Percentiles rank a stretch among this genome's conserved stretches.
These are phyloP conservation scores for Chytriomyces confervae DNA, from an alignment of 192 early-diverging fungal genomes.

Conservation along the genomic window DNA sequence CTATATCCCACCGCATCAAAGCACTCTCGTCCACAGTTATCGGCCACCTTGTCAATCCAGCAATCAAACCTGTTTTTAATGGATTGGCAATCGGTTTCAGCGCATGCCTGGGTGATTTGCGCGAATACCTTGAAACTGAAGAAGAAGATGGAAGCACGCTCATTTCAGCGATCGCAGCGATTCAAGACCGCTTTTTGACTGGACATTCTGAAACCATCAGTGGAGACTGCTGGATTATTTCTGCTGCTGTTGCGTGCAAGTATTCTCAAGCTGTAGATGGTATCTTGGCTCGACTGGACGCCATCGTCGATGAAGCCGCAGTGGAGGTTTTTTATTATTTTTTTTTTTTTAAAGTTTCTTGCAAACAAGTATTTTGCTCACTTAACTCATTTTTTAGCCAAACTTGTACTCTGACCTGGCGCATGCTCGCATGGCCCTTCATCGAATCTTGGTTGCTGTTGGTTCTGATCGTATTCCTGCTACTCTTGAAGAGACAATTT, in stretches of 20 bases:
- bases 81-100: slow-evolving; percentile 1
- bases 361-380: not conserved
- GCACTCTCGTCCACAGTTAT: not conserved
- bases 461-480: not conserved
- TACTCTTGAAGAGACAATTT: not conserved
- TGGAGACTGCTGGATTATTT: slow-evolving; percentile 23
- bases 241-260: not conserved
- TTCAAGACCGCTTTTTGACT: not conserved
- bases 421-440: not conserved
- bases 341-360: not conserved
- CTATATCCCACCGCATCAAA: not conserved
- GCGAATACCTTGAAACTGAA: slow-evolving; percentile 7
- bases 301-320: not conserved
- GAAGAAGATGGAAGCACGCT: not conserved
- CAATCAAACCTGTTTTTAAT: not conserved
- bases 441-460: not conserved
- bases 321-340: not conserved
- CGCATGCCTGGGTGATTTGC: not conserved
- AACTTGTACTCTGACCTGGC: not conserved
- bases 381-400: not conserved
- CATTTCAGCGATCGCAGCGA: not conserved
- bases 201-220: not conserved
- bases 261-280: not conserved
- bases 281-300: not conserved
- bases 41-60: not conserved